Base-by-base conservation (phyloP, 192 early-diverging fungal species). In the Fimicolochytrium jonesii region DNA sequence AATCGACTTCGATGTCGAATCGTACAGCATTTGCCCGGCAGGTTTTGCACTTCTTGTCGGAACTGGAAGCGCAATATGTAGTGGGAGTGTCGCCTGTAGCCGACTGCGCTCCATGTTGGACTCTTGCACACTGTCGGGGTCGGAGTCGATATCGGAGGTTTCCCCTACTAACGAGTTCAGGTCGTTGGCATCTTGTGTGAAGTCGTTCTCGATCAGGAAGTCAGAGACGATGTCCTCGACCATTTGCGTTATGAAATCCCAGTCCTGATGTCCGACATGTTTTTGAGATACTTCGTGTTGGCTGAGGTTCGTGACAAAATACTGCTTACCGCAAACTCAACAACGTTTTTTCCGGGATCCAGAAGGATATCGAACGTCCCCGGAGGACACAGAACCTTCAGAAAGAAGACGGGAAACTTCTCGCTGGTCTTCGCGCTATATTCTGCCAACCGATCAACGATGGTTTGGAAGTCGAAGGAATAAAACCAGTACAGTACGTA, bases 261-360 rank as follows among this genome's bases (percentile, higher is more conserved):
- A 77, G 23, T 57, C 61, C 35, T 62, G 18, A 58, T 67, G n/a
- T n/a, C n/a, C n/a, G n/a, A n/a, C n/a, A n/a, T n/a, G n/a, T 51
- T 43, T 20, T 47, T 31, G 18, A 26, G 41, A 60, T 30, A 13
- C 0, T 11, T 37, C 20, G 10, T n/a, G n/a, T n/a, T n/a, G n/a
- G n/a, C n/a, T n/a, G n/a, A n/a, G 22, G 48, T 50, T 41, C 15
- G 6, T 22, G 36, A 53, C 23, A 10, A 50, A 13, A 32, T 31
- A 9, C 29, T n/a, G n/a, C n/a, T 54, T 22, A 82, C 83, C 71
- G 73, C 42, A 49, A 86, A 86, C 39, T 78, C 67, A 15, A 84
- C 75, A 2, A 68, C 74, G 29, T 61, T 74, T 48, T 86, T 84
- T 3, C 68, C 31, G 2, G 84, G 76, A 67, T 86, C 84, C 20